Evolutionary conservation across 495 filamentous ascomycete species (phyloP).

Genomic region (Aspergillus steynii): DNA sequence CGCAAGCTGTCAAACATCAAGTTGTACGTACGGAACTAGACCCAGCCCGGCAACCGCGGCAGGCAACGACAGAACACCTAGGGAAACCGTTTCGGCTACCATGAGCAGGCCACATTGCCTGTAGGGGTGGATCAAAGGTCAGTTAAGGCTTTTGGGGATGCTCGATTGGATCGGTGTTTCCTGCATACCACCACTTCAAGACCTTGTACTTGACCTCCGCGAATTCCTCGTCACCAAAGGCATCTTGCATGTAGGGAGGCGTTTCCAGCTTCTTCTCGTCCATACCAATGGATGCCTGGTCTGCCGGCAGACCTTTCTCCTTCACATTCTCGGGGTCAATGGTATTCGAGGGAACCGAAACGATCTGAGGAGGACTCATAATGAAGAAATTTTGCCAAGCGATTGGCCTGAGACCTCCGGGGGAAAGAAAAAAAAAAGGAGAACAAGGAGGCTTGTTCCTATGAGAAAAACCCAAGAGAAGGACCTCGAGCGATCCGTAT

Average conservation of each 20-base stretch:
- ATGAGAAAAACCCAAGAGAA: neutral
- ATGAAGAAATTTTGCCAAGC: neutral
- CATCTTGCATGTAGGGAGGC: constrained; percentile 30
- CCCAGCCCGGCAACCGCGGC: constrained; percentile 64
- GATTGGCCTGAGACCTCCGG: neutral
- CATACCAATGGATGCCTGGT: constrained; percentile 9
- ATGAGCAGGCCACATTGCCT: constrained; percentile 56
- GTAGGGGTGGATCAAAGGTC: neutral
- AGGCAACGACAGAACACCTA: constrained; percentile 68
- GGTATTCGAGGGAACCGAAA: constrained; percentile 9
- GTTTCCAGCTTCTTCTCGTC: constrained; percentile 25
- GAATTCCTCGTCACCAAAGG: constrained; percentile 44
- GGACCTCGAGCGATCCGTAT: neutral
- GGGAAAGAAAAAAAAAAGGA: neutral
- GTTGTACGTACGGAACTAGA: constrained; percentile 50
- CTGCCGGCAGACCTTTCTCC: constrained; percentile 9
- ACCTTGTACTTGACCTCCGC: constrained; percentile 44
- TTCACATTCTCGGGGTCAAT: constrained; percentile 14
- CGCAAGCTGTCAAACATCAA: neutral
- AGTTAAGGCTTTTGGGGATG: neutral
- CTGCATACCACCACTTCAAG: constrained; percentile 43
- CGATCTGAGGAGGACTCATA: constrained; percentile 19
- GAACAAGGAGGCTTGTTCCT: constrained; percentile 6
- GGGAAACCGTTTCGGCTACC: constrained; percentile 72
- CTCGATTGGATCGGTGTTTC: constrained; percentile 1